Conservation (phyloP, 208 protist genomes). For the Leishmania major region DNA sequence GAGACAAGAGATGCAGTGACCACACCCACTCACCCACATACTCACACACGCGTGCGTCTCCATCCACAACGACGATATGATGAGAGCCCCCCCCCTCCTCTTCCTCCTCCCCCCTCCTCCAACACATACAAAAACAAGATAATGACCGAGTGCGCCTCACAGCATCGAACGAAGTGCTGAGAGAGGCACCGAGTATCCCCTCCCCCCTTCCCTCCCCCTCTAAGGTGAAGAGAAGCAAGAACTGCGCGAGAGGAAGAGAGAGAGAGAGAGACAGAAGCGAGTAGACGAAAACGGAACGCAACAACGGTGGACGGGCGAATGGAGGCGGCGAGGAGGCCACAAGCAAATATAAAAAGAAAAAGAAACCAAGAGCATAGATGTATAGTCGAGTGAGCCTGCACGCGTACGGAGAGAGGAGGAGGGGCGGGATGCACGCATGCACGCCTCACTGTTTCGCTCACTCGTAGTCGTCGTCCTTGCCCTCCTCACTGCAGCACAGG, state of each 20-base stretch:
- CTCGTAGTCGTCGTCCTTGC: not conserved
- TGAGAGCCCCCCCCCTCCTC: not conserved
- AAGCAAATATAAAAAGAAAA: slow-evolving; percentile 4
- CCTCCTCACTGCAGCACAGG: not conserved
- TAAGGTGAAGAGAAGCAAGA: not conserved
- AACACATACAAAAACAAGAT: too few species aligned
- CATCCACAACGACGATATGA: not conserved
- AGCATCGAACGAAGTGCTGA: not conserved
- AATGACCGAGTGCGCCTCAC: not conserved
- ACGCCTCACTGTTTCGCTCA: not conserved
- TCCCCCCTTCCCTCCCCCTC: too few species aligned
- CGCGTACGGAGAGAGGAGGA: not conserved
- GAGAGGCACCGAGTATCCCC: too few species aligned
- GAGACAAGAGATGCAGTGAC: not conserved
- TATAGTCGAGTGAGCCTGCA: not conserved
- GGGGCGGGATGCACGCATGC: not conserved
- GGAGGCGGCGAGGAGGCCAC: not conserved
- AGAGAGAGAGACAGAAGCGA: not conserved
- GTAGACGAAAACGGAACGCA: not conserved
- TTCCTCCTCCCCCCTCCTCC: too few species aligned
- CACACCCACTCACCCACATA: not conserved
- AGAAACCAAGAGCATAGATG: not conserved
- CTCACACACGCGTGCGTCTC: not conserved
- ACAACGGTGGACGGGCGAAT: not conserved
- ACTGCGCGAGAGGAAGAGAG: not conserved